phyloP scores from a whole-genome alignment of 352 stramenopile genomes.

The Heterotrichella gracilis region DNA sequence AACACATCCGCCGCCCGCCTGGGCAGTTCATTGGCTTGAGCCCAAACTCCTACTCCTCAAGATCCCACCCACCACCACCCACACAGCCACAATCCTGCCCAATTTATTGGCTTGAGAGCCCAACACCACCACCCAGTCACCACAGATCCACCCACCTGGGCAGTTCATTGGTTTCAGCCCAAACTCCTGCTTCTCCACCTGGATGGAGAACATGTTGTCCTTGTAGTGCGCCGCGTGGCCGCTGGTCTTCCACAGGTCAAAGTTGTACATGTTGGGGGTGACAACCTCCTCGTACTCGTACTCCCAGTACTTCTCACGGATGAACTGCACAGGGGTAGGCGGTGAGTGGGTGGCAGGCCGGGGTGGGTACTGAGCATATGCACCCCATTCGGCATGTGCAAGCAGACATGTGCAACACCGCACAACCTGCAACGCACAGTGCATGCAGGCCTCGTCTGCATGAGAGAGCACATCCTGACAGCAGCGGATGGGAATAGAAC shows the following conservation, averaged over 20 bases:
- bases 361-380: no score
- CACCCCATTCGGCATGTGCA: no score
- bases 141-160: no score
- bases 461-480: no score
- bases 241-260: conserved; percentile 75
- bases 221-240: conserved; percentile 87
- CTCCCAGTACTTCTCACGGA: conserved; percentile 48
- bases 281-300: conserved; percentile 68
- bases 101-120: no score
- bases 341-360: no score
- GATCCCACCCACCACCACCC: background rate
- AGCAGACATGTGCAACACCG: no score
- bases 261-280: conserved; percentile 88
- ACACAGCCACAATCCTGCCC: background rate
- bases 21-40: conserved; percentile 98
- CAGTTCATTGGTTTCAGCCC: conserved; percentile 95
- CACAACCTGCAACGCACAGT: no score
- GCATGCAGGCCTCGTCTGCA: no score
- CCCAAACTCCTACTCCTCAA: conserved; percentile 16
- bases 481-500: no score
- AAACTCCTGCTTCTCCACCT: conserved; percentile 25
- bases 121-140: no score
- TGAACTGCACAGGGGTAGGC: conserved; percentile 87
- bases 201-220: conserved; percentile 90
- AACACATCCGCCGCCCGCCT: no score